Conservation (phyloP, 805 yeast species). For the Metschnikowia sp. region DNA sequence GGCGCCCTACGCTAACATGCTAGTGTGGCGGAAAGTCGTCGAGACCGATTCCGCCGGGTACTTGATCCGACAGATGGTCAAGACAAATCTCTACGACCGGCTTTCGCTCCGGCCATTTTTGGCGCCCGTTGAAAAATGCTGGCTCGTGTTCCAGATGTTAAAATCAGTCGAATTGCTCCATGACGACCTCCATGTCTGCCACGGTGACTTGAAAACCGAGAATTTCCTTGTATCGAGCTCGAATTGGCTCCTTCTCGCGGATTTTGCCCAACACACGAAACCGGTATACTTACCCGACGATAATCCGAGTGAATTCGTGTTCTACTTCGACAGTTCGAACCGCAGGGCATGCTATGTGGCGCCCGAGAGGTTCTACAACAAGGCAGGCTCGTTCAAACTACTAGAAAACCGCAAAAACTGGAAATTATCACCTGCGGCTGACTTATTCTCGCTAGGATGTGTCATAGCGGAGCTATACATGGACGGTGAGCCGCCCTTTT, state of each 20-base stretch:
- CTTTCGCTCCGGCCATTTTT: constrained; percentile 84
- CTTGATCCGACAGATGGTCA: constrained; percentile 74
- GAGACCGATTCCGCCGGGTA: constrained; percentile 94
- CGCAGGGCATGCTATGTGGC: constrained; percentile 88
- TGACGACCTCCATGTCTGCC: constrained; percentile 50
- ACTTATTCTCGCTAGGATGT: constrained; percentile 80
- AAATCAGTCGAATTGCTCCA: constrained; percentile 65
- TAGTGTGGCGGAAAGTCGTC: constrained; percentile 69
- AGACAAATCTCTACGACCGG: constrained; percentile 82
- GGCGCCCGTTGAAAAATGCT: constrained; percentile 73
- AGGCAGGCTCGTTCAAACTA: constrained; percentile 18
- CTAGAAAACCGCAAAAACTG: background rate
- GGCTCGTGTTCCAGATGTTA: constrained; percentile 80
- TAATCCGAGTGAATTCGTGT: constrained; percentile 88
- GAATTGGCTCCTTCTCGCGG: constrained; percentile 81
- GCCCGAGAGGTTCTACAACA: constrained; percentile 75
- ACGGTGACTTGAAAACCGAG: constrained; percentile 92
- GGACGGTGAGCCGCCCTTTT: constrained; percentile 85
- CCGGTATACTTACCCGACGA: constrained; percentile 87
- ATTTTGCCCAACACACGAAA: constrained; percentile 74
- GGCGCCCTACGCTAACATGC: constrained; percentile 48
- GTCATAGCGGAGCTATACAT: constrained; percentile 83
- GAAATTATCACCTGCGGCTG: constrained; percentile 62
- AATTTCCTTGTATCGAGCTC: constrained; percentile 83
- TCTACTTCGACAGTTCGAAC: constrained; percentile 87